A percentile compares a stretch with the other conserved stretches of the same genome.
Conservation (phyloP, 2,329 filamentous ascomycete genomes). For the Xylariales sp. region DNA sequence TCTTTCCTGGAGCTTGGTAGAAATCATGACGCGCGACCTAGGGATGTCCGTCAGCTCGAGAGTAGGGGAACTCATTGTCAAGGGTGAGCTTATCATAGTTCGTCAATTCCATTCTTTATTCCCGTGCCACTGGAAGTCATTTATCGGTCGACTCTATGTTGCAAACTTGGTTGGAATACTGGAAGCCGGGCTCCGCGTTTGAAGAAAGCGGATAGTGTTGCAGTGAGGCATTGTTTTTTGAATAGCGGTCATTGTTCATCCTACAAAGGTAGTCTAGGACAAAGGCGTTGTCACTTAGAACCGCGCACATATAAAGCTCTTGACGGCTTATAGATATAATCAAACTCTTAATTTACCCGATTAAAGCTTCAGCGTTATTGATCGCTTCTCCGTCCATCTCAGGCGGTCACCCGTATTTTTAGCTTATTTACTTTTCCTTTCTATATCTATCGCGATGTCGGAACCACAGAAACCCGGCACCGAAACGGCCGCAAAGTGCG, state of each 20-base stretch:
- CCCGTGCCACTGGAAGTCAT: too few relatives aligned
- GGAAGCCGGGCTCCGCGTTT: too few relatives aligned
- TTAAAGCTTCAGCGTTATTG: neutral
- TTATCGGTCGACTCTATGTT: too few relatives aligned
- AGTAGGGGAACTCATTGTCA: too few relatives aligned
- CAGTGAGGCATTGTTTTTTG: neutral
- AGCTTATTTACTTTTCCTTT: neutral
- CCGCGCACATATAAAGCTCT: neutral
- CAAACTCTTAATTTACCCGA: neutral
- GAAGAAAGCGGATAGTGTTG: neutral
- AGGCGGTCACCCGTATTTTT: neutral
- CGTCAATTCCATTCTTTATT: too few relatives aligned
- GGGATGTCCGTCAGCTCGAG: too few relatives aligned
- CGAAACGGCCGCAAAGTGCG: neutral
- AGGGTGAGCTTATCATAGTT: too few relatives aligned
- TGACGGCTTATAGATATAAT: neutral
- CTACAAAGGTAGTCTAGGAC: neutral
- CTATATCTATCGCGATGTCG: neutral
- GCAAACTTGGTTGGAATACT: too few relatives aligned
- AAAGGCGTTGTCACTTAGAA: neutral
- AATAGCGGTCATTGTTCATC: neutral
- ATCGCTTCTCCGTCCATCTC: neutral
- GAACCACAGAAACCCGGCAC: neutral
- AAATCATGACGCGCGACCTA: too few relatives aligned
- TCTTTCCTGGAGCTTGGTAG: too few relatives aligned